Evolutionary conservation across 73 alveolate species (phyloP), one percentile per base, ranked within the genome.

Genomic region (Stentor roeselii): DNA sequence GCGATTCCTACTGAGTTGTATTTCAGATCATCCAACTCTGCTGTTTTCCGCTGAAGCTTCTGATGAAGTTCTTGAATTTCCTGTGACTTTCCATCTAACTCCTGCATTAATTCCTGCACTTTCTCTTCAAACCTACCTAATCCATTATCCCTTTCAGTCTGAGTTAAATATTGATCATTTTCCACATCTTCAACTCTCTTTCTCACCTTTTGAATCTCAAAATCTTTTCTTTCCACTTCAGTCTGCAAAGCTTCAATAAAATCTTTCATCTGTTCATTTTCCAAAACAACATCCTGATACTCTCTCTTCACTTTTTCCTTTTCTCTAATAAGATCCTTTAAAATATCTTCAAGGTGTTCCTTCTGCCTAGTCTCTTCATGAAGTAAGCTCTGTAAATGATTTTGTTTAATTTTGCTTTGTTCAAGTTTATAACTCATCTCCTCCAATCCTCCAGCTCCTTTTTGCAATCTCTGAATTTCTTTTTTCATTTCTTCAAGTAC

Each of bases 371-470:
- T 36, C 41, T 67, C 80, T 21, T 67, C 80, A 27, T 30, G 27
- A 34, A 14, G 34, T 67, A 67, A 40, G 41, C 21, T 21, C 41
- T 67, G 80, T 32, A 67, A 34, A 67, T 67, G 80, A 1, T 67
- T 32, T 30, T 67, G 80, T 2, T 32, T 21, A 40, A 67, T 67
- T 67, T 67, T 32, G 11, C 60, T 76, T 76, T 76, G 74, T n/a
- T 35, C 59, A 1, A 76, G 39, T 2, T n/a, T 76, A 38, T 76
- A 76, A 21, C n/a, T 21, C 14, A 76, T 14, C 6, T 76, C 84
- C 14, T 76, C 74, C 1, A 76, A 14, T 21, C 84, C 84, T 21
- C 59, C 84, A 21, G 84, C 36, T 78, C 84, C 84, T 1, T 76
- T 41, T 39, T 37, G 27, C 39, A 76, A 38, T 14, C 30, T 14